phyloP scores from a whole-genome alignment of 345 rosid species.

The Anacardium occidentale region DNA sequence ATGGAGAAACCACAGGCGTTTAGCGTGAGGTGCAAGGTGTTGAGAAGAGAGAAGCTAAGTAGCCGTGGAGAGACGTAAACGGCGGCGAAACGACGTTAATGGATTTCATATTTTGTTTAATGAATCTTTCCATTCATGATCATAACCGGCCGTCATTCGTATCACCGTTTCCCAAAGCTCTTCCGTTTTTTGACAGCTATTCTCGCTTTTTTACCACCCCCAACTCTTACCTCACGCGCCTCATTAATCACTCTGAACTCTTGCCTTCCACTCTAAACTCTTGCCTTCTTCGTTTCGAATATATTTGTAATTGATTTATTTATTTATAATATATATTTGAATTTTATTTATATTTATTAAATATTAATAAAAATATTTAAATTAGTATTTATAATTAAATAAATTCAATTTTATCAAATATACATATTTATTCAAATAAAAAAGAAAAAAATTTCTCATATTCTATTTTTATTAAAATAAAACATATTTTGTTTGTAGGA shows the following conservation, averaged over 20 bases:
- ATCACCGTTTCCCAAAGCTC: slow-evolving; percentile 45
- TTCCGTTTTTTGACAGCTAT: slow-evolving; percentile 13
- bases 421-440: too few species aligned
- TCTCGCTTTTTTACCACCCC: neutral
- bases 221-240: neutral
- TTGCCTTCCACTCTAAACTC: too few species aligned
- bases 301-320: too few species aligned
- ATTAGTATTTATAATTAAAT: too few species aligned
- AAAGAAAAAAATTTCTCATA: too few species aligned
- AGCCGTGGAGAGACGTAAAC: slow-evolving; percentile 39
- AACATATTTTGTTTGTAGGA: too few species aligned
- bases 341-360: too few species aligned
- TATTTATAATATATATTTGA: too few species aligned
- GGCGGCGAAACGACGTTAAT: slow-evolving; percentile 75
- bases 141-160: slow-evolving; percentile 54
- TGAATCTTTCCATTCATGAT: neutral
- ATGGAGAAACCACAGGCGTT: slow-evolving; percentile 48
- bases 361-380: too few species aligned
- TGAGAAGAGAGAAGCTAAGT: slow-evolving; percentile 51
- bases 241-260: neutral
- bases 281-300: too few species aligned
- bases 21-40: slow-evolving; percentile 81
- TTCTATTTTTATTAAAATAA: too few species aligned
- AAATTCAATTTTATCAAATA: too few species aligned
- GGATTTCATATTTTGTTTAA: neutral